A percentile compares a stretch with the other conserved stretches of the same genome.
These are phyloP conservation scores for Penicillium occitanis DNA, from an alignment of 2,329 filamentous ascomycete species.

Conservation along the genomic window DNA sequence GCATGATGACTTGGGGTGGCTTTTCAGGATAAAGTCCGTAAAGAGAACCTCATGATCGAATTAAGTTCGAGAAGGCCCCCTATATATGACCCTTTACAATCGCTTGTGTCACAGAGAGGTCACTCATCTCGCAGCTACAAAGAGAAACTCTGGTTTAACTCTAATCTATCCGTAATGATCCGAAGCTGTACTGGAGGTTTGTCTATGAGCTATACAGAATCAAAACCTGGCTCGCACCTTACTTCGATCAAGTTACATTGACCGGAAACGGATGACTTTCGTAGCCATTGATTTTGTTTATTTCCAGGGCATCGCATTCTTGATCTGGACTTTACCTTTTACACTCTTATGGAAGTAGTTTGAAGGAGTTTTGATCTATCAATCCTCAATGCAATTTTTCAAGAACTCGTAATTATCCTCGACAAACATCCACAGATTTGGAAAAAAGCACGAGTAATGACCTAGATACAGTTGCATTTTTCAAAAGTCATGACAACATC, in stretches of 20 bases:
- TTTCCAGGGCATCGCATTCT: background rate
- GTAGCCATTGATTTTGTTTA: conserved; percentile 3
- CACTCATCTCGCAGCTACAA: background rate
- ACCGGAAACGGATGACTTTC: conserved; percentile 7
- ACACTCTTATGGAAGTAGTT: too few relatives aligned
- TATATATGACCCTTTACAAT: background rate
- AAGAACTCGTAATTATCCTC: too few relatives aligned
- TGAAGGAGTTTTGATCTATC: background rate
- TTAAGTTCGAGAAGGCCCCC: background rate
- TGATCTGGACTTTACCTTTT: background rate
- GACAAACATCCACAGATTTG: background rate
- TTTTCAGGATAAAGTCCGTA: background rate
- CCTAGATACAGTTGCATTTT: conserved; percentile 5
- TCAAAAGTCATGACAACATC: conserved; percentile 13
- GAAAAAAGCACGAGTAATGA: conserved; percentile 2
- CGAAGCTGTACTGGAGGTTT: background rate
- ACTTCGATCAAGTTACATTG: background rate
- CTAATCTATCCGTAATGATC: conserved; percentile 18
- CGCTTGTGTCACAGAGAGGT: conserved; percentile 20
- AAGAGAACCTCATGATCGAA: too few relatives aligned
- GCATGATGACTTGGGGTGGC: conserved; percentile 8
- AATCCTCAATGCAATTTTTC: too few relatives aligned
- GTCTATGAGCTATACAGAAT: background rate
- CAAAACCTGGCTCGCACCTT: background rate
- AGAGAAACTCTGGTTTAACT: conserved; percentile 8